These are phyloP conservation scores for Thielaviopsis euricoi DNA, from an alignment of 2,329 filamentous ascomycete genomes.

Conservation along the genomic window DNA sequence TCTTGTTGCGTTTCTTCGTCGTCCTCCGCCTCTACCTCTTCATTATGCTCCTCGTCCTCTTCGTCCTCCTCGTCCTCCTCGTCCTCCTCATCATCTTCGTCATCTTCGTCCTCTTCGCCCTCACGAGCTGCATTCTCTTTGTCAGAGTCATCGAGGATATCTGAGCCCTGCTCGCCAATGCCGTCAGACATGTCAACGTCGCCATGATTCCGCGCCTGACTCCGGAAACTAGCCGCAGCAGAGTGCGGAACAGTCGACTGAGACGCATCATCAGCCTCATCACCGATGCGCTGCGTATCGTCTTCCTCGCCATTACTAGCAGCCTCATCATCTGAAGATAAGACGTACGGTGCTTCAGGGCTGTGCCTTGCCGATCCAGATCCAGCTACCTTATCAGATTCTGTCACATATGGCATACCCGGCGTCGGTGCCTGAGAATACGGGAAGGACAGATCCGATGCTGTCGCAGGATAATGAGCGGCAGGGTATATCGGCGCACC, in stretches of 20 bases:
- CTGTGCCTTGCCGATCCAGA: background rate
- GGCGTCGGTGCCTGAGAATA: background rate
- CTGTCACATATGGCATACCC: background rate
- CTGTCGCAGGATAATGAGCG: background rate
- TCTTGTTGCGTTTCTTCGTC: conserved; percentile 12
- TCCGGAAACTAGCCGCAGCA: background rate
- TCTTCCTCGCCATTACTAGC: conserved; percentile 17
- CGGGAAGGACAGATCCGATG: background rate
- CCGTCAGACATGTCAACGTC: background rate
- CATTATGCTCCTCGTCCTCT: conserved; percentile 16
- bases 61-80: conserved; percentile 7
- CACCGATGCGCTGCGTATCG: conserved; percentile 3
- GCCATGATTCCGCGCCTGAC: background rate
- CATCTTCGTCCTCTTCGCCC: conserved; percentile 18
- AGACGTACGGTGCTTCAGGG: background rate
- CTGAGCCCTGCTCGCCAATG: background rate
- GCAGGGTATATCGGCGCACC: background rate
- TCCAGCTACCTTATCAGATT: background rate
- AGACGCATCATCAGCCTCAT: background rate
- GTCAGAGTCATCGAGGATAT: conserved; percentile 12
- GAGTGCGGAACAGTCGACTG: background rate
- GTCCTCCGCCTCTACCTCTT: conserved; percentile 11
- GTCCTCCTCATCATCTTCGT: conserved; percentile 15
- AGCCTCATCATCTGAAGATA: conserved; percentile 13
- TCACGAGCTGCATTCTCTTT: conserved; percentile 18